phyloP scores from a whole-genome alignment of 805 yeast genomes.

The Tetrapisispora iriomotensis region DNA sequence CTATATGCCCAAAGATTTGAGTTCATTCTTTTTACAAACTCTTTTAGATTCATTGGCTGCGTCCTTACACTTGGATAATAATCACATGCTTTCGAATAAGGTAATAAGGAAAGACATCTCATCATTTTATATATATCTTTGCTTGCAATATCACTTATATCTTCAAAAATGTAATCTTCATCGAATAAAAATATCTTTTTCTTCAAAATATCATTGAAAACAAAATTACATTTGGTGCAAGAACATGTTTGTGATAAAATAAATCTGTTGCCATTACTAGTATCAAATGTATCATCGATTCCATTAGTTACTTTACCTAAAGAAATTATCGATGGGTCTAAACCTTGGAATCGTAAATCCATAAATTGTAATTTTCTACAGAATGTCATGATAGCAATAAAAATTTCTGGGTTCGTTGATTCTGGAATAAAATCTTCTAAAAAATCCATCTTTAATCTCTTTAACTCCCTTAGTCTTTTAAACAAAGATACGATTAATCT shows the following conservation, averaged over 20 bases:
- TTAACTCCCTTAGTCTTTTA: conserved; percentile 22
- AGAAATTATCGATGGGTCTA: conserved; percentile 26
- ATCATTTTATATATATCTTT: conserved; percentile 32
- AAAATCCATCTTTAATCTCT: conserved; percentile 34
- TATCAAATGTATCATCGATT: not conserved
- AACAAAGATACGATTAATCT: conserved; percentile 27
- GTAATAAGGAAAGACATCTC: conserved; percentile 28
- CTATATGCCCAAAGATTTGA: conserved; percentile 17
- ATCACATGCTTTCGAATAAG: conserved; percentile 37
- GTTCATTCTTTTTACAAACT: conserved; percentile 24
- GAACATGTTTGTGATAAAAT: conserved; percentile 25
- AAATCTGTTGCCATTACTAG: conserved; percentile 11
- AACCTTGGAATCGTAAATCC: conserved; percentile 31
- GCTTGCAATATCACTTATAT: conserved; percentile 23
- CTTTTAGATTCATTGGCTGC: conserved; percentile 30
- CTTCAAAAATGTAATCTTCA: conserved; percentile 21
- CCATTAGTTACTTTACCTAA: conserved; percentile 12
- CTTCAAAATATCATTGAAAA: conserved; percentile 26
- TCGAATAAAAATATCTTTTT: conserved; percentile 28
- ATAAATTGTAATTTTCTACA: conserved; percentile 30
- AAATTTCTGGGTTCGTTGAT: conserved; percentile 27
- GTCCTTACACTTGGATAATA: conserved; percentile 35
- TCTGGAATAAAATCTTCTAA: conserved; percentile 29
- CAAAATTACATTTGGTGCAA: conserved; percentile 23
- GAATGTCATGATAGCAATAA: conserved; percentile 27